Evolutionary conservation across 306 rosid genomes (phyloP), one percentile per base, ranked within the genome.

Genomic region (Glycyrrhiza uralensis): DNA sequence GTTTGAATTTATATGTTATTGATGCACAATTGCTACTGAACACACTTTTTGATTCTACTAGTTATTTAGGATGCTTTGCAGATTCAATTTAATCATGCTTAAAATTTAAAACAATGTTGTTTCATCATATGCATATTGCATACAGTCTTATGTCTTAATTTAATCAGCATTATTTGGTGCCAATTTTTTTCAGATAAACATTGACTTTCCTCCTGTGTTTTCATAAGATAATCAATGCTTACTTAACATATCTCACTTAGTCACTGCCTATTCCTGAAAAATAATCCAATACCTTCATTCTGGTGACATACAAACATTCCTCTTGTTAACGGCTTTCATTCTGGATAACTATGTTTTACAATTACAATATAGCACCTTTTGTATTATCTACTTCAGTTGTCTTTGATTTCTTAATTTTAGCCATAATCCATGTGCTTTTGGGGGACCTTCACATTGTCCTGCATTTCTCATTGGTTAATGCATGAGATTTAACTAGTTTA

Each of bases 1-100:
- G 74, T 72, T 55, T 58, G 54, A 28, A 14, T 49, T 63, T 56
- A 35, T 30, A 22, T 82, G 45, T 78, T 72, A 42, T 56, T 67
- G 69, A 39, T 72, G 60, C 64, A 52, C 57, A 57, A 32, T 49
- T 56, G 22, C 59, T 54, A 36, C 28, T 68, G 17, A 74, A 32
- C 32, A 47, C 49, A 54, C 42, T 69, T 45, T 69, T 50, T 42
- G 36, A 20, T 64, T 50, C 22, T 41, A 17, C 67, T 26, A 35
- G 59, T 49, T 49, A 57, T 66, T 59, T 49, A 44, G 22, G 50
- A 52, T 15, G 30, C 32, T 70, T 35, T 55, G 24, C 74, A 6
- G 42, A 65, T 62, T 75, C 58, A 14, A 19, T 46, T 45, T 33
- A 8, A 44, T 74, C 39, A 70, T 69, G 65, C 54, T 33, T 47